These are phyloP conservation scores for Boletus subluridellus DNA, from an alignment of 1,284 basidiomycete genomes.

Conservation along the genomic window DNA sequence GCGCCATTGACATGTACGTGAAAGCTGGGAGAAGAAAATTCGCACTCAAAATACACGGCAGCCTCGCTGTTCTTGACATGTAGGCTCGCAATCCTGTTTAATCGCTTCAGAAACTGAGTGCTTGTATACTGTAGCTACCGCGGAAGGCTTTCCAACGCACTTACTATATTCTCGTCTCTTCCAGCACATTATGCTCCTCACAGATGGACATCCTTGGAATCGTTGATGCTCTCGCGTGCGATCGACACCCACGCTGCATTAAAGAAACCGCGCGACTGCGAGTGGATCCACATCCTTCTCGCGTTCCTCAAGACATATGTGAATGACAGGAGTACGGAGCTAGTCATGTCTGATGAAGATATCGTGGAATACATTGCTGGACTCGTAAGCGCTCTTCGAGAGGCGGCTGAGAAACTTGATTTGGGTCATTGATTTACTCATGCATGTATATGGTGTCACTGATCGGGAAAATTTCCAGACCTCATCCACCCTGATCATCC, in stretches of 20 bases:
- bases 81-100: slow-evolving; percentile 40
- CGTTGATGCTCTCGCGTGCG: slow-evolving; percentile 68
- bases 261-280: slow-evolving; percentile 55
- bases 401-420: slow-evolving; percentile 50
- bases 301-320: slow-evolving; percentile 67
- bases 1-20: slow-evolving; percentile 79
- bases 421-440: slow-evolving; percentile 43
- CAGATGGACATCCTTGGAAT: slow-evolving; percentile 74
- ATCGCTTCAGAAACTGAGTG: slow-evolving; percentile 14
- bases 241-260: slow-evolving; percentile 60
- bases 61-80: slow-evolving; percentile 83
- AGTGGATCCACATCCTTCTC: slow-evolving; percentile 72
- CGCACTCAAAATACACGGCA: slow-evolving; percentile 78
- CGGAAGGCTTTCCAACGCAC: slow-evolving; percentile 55
- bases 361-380: slow-evolving; percentile 49
- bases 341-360: slow-evolving; percentile 52
- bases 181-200: slow-evolving; percentile 80
- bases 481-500: slow-evolving; percentile 66
- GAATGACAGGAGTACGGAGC: slow-evolving; percentile 49
- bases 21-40: slow-evolving; percentile 79
- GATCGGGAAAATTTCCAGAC: slow-evolving; percentile 43
- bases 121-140: slow-evolving; percentile 52
- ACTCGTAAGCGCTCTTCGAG: slow-evolving; percentile 51
- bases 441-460: slow-evolving; percentile 2
- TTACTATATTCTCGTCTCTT: slow-evolving; percentile 69